These are phyloP conservation scores for Pythium oligandrum DNA, from an alignment of 352 stramenopile species.

Conservation along the genomic window DNA sequence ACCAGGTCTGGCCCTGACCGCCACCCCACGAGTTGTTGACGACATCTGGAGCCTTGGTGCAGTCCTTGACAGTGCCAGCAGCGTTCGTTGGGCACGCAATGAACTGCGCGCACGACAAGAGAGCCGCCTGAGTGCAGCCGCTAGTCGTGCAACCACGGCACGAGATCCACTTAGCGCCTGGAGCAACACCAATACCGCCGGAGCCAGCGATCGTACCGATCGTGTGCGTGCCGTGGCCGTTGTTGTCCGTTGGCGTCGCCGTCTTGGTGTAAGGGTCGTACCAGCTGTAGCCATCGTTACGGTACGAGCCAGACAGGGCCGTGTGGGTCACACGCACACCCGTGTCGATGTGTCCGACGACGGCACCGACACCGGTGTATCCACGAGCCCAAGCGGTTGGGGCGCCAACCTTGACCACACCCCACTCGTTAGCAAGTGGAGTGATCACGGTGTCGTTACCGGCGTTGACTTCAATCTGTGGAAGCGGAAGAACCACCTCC, in stretches of 20 bases:
- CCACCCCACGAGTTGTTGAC: conserved; percentile 33
- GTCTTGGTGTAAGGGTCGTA: conserved; percentile 22
- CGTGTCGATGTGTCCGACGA: conserved; percentile 30
- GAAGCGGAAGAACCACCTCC: conserved; percentile 7
- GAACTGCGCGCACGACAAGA: conserved; percentile 29
- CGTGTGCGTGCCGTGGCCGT: conserved; percentile 28
- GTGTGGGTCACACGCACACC: conserved; percentile 24
- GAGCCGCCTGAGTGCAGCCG: conserved; percentile 12
- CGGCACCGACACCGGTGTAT: conserved; percentile 19
- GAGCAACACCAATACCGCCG: conserved; percentile 31
- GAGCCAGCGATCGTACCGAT: conserved; percentile 31
- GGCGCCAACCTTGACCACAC: conserved; percentile 21
- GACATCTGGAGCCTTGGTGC: conserved; percentile 24
- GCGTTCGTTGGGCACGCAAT: conserved; percentile 29
- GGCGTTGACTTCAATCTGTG: not conserved
- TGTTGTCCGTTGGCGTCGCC: conserved; percentile 13
- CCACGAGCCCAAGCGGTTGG: conserved; percentile 21
- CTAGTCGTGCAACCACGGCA: conserved; percentile 19
- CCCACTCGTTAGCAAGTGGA: conserved; percentile 20
- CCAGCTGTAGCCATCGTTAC: conserved; percentile 18
- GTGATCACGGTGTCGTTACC: conserved; percentile 1
- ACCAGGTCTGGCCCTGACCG: conserved; percentile 11
- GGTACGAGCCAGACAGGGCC: conserved; percentile 21
- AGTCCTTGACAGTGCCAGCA: conserved; percentile 19
- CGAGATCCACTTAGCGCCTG: conserved; percentile 28